Evolutionary conservation across 1,284 basidiomycete species (phyloP).

Genomic region (Moesziomyces sp.): DNA sequence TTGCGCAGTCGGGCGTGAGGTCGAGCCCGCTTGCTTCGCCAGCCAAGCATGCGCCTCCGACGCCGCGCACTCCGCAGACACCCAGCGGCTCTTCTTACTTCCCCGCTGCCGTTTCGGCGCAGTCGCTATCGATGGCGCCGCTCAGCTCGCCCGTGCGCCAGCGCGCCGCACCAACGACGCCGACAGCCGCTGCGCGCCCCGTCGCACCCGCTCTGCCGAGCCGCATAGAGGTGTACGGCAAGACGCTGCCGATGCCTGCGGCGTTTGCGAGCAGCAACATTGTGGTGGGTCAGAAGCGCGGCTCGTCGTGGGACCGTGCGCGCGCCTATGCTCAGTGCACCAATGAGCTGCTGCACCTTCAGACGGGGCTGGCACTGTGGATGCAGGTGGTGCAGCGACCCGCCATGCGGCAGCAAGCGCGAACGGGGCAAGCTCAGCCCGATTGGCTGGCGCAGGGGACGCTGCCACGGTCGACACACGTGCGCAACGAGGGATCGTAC

Average conservation of each 20-base stretch:
- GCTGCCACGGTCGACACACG: slow-evolving; percentile 27
- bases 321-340: slow-evolving; percentile 53
- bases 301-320: slow-evolving; percentile 57
- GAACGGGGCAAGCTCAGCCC: slow-evolving; percentile 1
- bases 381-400: slow-evolving; percentile 49
- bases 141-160: slow-evolving; percentile 19
- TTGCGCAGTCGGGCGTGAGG: background rate
- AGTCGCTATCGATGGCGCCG: slow-evolving; percentile 18
- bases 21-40: slow-evolving; percentile 22
- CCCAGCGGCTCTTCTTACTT: slow-evolving; percentile 5
- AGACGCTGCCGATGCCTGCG: slow-evolving; percentile 49
- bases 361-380: slow-evolving; percentile 55
- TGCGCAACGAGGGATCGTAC: slow-evolving; percentile 47
- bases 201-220: slow-evolving; percentile 2
- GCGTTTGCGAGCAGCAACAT: slow-evolving; percentile 49
- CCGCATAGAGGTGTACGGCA: slow-evolving; percentile 53
- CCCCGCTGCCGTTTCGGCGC: slow-evolving; percentile 6
- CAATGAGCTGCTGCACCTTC: slow-evolving; percentile 51
- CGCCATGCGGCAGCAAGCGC: slow-evolving; percentile 43
- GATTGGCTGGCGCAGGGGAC: slow-evolving; percentile 22
- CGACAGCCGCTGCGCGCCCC: slow-evolving; percentile 4
- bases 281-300: slow-evolving; percentile 40
- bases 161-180: slow-evolving; percentile 7
- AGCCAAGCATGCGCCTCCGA: slow-evolving; percentile 6
- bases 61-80: slow-evolving; percentile 8